phyloP scores from a whole-genome alignment of 148 eudicot genomes.

The Amaranthus hypochondriacus region DNA sequence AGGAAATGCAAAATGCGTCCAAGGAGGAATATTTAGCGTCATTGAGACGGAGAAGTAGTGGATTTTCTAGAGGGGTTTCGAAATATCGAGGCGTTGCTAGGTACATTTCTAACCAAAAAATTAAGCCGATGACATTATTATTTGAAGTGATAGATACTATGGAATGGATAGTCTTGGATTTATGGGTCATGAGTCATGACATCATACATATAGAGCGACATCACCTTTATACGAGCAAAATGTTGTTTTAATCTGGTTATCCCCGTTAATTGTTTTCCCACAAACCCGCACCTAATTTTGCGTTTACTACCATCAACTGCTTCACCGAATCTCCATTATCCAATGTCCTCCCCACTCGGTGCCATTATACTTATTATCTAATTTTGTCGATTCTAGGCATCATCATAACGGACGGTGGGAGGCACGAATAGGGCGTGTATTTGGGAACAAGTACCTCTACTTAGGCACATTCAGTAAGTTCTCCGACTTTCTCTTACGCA shows the following conservation, averaged over 20 bases:
- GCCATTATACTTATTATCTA: neutral
- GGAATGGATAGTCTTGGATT: neutral
- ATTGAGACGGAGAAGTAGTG: conserved; percentile 69
- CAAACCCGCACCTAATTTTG: no score
- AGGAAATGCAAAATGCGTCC: conserved; percentile 64
- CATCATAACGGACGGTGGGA: conserved; percentile 83
- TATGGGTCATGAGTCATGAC: neutral
- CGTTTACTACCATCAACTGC: no score
- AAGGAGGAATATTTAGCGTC: conserved; percentile 87
- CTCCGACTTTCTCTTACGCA: neutral
- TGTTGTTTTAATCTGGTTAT: no score
- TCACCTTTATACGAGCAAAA: no score
- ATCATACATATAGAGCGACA: neutral
- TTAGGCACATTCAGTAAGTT: conserved; percentile 62
- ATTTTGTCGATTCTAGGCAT: conserved; percentile 47
- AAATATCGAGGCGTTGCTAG: conserved; percentile 95
- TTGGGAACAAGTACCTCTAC: conserved; percentile 63
- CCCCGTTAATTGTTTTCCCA: no score
- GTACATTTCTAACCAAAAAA: conserved; percentile 26
- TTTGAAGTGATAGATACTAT: neutral
- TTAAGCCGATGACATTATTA: no score
- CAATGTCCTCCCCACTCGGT: no score
- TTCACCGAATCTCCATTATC: no score
- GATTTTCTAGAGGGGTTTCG: conserved; percentile 90
- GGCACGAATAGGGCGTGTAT: conserved; percentile 65